Evolutionary conservation across 176 grass and related monocot species (phyloP), one percentile per base, ranked within the genome.

Genomic region (Avena atlantica): DNA sequence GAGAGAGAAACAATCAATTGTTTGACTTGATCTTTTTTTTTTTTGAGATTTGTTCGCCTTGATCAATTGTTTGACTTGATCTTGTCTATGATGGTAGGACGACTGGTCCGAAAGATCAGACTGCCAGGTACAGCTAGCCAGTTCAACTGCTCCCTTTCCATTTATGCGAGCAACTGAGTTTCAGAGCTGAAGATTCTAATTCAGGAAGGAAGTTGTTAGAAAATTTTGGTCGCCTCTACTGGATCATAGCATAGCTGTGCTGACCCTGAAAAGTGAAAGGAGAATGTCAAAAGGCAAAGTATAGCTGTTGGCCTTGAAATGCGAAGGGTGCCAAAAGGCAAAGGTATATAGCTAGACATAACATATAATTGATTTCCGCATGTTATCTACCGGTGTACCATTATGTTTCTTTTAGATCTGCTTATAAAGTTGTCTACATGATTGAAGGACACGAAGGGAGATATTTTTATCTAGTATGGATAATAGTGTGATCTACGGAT

Each of bases 11-110:
- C 14, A 48, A 47, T 2, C 27, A 29, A 29, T 29, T 29, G 27
- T 29, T 29, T 29, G 31, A 25, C 80, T 70, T 34, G 67, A 74
- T 66, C 16, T 74, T 56, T n/a, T n/a, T n/a, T n/a, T n/a, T n/a
- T n/a, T n/a, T n/a, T n/a, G n/a, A n/a, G n/a, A n/a, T n/a, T n/a
- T n/a, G n/a, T n/a, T n/a, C n/a, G n/a, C n/a, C n/a, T n/a, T n/a
- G n/a, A 47, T 2, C 27, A 29, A 29, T 29, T 29, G 27, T 29
- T 29, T 29, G 31, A 25, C 80, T 70, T 34, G 67, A 74, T 66
- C 16, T 74, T 56, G 88, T 12, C 13, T 9, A 37, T n/a, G 16
- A 81, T 75, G 37, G 53, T 77, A 86, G 78, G 78, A 59, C 2
- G 74, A 29, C 63, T 19, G 49, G 20, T 21, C 8, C 21, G 84